phyloP scores from a whole-genome alignment of 768 basidiomycete species.

The Suillus decipiens region DNA sequence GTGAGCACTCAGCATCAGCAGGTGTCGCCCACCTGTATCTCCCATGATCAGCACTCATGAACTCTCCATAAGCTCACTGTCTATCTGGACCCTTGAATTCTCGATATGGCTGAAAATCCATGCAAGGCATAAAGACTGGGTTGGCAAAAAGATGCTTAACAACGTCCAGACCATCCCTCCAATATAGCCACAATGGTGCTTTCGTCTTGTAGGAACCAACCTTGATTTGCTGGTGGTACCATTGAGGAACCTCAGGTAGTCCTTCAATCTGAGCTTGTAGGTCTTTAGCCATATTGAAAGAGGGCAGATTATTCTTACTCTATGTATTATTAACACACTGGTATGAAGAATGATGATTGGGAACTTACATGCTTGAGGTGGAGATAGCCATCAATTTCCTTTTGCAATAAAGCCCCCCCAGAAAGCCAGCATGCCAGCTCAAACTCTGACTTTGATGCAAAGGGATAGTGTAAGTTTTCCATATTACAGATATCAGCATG shows the following conservation, averaged over 20 bases:
- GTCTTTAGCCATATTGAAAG: background rate
- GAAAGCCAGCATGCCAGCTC: conserved; percentile 13
- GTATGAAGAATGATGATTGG: background rate
- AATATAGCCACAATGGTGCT: too few species aligned
- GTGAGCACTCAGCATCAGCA: background rate
- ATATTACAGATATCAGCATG: background rate
- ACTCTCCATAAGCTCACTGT: background rate
- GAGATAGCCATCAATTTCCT: conserved; percentile 8
- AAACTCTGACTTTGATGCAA: conserved; percentile 6
- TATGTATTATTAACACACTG: background rate
- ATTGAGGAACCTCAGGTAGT: conserved; percentile 12
- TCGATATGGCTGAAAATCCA: too few species aligned
- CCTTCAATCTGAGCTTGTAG: background rate
- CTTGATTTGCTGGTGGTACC: background rate
- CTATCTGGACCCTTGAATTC: background rate
- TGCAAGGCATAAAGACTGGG: too few species aligned
- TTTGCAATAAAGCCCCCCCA: background rate
- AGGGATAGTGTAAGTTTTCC: conserved; percentile 8
- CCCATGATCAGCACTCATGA: background rate
- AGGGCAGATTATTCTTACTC: background rate
- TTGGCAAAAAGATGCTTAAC: too few species aligned
- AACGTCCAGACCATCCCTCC: too few species aligned
- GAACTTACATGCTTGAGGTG: background rate
- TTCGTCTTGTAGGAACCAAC: too few species aligned
- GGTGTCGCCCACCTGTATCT: background rate